Conservation (phyloP, 2,329 filamentous ascomycete species). For the Sporothrix pallida region DNA sequence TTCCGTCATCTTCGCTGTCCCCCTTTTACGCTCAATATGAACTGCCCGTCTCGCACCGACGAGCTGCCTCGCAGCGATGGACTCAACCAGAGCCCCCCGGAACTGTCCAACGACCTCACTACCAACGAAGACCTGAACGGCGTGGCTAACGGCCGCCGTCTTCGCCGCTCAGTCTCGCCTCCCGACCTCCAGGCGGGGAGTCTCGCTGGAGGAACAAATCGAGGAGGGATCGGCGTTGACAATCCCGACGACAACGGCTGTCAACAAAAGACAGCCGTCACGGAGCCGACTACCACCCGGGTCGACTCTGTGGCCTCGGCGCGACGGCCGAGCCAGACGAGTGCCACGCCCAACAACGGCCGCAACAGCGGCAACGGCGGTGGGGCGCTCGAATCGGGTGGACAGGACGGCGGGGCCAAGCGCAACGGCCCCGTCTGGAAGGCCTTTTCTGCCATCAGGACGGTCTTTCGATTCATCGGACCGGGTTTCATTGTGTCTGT, state of each 20-base stretch:
- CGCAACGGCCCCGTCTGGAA: slow-evolving; percentile 36
- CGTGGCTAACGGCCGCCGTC: slow-evolving; percentile 53
- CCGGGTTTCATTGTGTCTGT: slow-evolving; percentile 70
- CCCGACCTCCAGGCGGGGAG: slow-evolving; percentile 43
- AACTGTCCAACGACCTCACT: slow-evolving; percentile 60
- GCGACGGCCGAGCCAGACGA: slow-evolving; percentile 26
- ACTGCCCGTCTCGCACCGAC: slow-evolving; percentile 47
- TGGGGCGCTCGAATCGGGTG: slow-evolving; percentile 20
- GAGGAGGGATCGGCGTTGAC: slow-evolving; percentile 15
- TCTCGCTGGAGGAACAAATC: slow-evolving; percentile 36
- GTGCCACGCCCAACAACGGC: slow-evolving; percentile 19
- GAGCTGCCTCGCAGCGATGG: slow-evolving; percentile 49
- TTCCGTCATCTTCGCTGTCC: not conserved
- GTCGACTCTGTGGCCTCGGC: slow-evolving; percentile 29
- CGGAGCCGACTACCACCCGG: slow-evolving; percentile 27
- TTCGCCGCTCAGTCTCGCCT: slow-evolving; percentile 37
- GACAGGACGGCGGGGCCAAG: slow-evolving; percentile 7
- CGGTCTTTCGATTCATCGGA: slow-evolving; percentile 58
- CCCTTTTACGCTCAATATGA: slow-evolving; percentile 33
- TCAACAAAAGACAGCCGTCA: not conserved
- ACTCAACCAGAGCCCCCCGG: slow-evolving; percentile 62
- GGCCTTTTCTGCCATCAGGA: slow-evolving; percentile 55
- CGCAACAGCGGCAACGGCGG: slow-evolving; percentile 11
- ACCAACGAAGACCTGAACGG: slow-evolving; percentile 62
- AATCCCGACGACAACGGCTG: slow-evolving; percentile 9